Conservation (phyloP, 768 basidiomycete species). For the Xanthoconium stramineum region DNA sequence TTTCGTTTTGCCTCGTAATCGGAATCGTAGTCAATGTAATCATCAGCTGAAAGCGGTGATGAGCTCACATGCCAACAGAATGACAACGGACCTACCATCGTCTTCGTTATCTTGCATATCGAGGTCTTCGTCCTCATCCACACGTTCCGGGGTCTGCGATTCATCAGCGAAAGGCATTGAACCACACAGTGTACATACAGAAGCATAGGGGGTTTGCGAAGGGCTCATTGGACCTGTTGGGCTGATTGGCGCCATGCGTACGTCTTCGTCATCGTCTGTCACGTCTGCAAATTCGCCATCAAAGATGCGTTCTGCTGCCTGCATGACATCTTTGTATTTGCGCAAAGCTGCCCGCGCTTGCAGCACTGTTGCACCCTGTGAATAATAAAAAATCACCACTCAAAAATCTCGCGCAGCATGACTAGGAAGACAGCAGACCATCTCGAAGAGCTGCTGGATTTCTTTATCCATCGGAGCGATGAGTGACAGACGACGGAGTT, state of each 20-base stretch:
- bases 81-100: constrained; percentile 36
- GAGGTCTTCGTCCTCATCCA: constrained; percentile 46
- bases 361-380: constrained; percentile 74
- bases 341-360: constrained; percentile 83
- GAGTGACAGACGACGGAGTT: constrained; percentile 3
- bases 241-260: constrained; percentile 39
- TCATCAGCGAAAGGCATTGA: not conserved
- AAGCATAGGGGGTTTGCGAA: constrained; percentile 23
- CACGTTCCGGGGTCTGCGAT: constrained; percentile 59
- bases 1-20: constrained; percentile 57
- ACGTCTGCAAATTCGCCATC: constrained; percentile 81
- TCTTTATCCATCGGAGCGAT: constrained; percentile 45
- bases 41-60: constrained; percentile 38
- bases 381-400: constrained; percentile 1
- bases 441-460: constrained; percentile 61
- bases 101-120: constrained; percentile 49
- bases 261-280: constrained; percentile 49
- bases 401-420: not conserved
- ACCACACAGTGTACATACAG: constrained; percentile 14
- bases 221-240: constrained; percentile 26
- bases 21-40: constrained; percentile 79
- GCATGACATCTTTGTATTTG: constrained; percentile 85
- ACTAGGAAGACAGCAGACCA: constrained; percentile 35
- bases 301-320: constrained; percentile 83
- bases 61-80: constrained; percentile 2